A percentile compares a stretch with the other conserved stretches of the same genome.
Conservation (phyloP, 331 rosid genomes). For the Telfairia occidentalis region DNA sequence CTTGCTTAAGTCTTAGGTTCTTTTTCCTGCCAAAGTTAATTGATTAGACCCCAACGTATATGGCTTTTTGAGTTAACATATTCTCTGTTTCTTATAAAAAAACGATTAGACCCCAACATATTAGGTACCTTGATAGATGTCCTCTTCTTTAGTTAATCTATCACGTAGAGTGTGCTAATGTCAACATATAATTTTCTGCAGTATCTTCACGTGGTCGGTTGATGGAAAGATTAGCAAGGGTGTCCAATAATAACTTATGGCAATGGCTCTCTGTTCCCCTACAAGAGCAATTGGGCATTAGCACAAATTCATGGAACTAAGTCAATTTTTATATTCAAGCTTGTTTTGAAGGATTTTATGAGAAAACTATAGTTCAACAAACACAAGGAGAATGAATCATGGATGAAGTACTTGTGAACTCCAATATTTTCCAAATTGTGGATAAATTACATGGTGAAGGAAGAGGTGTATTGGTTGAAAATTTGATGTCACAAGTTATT, state of each 20-base stretch:
- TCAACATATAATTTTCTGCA: conserved; percentile 79
- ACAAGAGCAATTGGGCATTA: conserved; percentile 45
- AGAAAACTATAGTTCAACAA: conserved; percentile 17
- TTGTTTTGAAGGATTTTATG: conserved; percentile 26
- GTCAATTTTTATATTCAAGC: conserved; percentile 36
- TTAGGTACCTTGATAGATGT: conserved; percentile 37
- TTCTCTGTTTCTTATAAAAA: too few species aligned
- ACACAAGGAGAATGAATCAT: conserved; percentile 10
- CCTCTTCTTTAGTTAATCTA: conserved; percentile 37
- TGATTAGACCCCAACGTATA: conserved; percentile 22
- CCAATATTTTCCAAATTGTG: neutral
- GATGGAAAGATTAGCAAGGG: conserved; percentile 64
- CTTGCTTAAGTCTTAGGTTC: conserved; percentile 9
- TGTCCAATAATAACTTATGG: conserved; percentile 55
- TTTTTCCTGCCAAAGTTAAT: conserved; percentile 15
- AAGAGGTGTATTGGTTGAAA: neutral
- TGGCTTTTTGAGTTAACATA: too few species aligned
- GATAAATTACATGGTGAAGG: neutral
- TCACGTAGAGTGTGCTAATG: conserved; percentile 60
- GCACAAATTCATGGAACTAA: conserved; percentile 31
- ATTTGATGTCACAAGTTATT: neutral
- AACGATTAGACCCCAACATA: conserved; percentile 22
- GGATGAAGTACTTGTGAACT: conserved; percentile 1
- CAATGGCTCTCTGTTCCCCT: conserved; percentile 45
- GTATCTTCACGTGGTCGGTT: conserved; percentile 63